Evolutionary conservation across 2,329 filamentous ascomycete species (phyloP), one percentile per base, ranked within the genome.

Genomic region (Dactylonectria macrodidyma): DNA sequence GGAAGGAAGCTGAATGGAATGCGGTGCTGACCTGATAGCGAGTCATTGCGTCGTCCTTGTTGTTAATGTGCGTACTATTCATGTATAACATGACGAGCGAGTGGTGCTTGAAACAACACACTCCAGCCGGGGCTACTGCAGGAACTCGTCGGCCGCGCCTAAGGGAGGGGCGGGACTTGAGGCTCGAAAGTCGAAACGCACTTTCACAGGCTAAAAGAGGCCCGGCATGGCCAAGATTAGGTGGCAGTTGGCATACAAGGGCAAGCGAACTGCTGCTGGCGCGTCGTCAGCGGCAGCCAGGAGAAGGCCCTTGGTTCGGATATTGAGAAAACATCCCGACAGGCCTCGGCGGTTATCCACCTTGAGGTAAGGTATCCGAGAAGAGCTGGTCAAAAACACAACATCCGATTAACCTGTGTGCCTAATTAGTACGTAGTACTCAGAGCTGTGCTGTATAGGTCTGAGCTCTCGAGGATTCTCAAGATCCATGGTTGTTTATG

Each of bases 61-160:
- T 30, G 22, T 30, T 62, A 30, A 30, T 54, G 51, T 30, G 14
- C 5, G 33, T 14, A 36, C 9, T 19, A 36, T 16, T 24, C 33
- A 33, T 16, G 16, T 51, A 14, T 14, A n/a, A 8, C 16, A 44
- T 44, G n/a, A n/a, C 14, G n/a, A n/a, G 41, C 54, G 48, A 54
- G 47, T 62, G 47, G 52, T 47, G 46, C 59, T 62, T 16, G 63
- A 56, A 30, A 36, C 36, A 55, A 19, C 59, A 14, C 26, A 52
- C 62, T 63, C 66, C 66, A 63, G 48, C 26, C 55, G 47, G 59
- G 65, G 62, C 68, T 73, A 71, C 69, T 71, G 71, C 71, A 75
- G 71, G 70, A 71, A 73, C 73, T 65, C 38, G 38, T 30, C 36
- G 50, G 58, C 54, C 19, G 44, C 34, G n/a, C n/a, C 59, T 30